A percentile compares a stretch with the other conserved stretches of the same genome.
Evolutionary conservation across 345 rosid species (phyloP).

Genomic region (Citrus medica): DNA sequence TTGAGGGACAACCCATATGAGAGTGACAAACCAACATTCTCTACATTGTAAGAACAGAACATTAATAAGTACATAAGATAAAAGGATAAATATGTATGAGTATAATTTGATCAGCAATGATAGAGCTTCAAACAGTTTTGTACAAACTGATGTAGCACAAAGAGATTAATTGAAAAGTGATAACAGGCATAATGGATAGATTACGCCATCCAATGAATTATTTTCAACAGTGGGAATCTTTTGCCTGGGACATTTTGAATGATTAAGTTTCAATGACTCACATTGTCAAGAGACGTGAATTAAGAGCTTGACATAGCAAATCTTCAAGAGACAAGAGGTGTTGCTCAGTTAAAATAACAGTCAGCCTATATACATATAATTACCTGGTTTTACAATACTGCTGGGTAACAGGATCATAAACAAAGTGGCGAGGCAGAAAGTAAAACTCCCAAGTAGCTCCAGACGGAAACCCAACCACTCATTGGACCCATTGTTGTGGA

Average conservation of each 20-base stretch:
- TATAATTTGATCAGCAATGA: not conserved
- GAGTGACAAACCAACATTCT: constrained; percentile 83
- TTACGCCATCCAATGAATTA: not conserved
- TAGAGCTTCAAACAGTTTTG: no score
- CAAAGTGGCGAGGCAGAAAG: constrained; percentile 75
- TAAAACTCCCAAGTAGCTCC: constrained; percentile 73
- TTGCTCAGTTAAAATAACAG: not conserved
- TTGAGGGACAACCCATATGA: constrained; percentile 93
- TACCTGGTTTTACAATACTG: constrained; percentile 83
- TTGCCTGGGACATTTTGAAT: not conserved
- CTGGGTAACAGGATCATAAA: constrained; percentile 69
- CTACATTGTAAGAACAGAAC: constrained; percentile 28
- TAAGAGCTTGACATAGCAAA: not conserved
- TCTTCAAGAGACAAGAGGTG: not conserved
- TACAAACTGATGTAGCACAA: no score
- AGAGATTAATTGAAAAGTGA: no score
- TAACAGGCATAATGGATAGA: not conserved
- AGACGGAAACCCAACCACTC: constrained; percentile 93
- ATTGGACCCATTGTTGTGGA: constrained; percentile 84
- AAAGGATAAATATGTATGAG: not conserved
- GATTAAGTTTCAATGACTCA: not conserved
- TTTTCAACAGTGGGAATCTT: not conserved
- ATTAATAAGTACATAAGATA: not conserved
- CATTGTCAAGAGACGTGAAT: not conserved
- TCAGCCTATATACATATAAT: not conserved